These are phyloP conservation scores for Eucalyptus pumila DNA, from an alignment of 345 rosid genomes.

Conservation along the genomic window DNA sequence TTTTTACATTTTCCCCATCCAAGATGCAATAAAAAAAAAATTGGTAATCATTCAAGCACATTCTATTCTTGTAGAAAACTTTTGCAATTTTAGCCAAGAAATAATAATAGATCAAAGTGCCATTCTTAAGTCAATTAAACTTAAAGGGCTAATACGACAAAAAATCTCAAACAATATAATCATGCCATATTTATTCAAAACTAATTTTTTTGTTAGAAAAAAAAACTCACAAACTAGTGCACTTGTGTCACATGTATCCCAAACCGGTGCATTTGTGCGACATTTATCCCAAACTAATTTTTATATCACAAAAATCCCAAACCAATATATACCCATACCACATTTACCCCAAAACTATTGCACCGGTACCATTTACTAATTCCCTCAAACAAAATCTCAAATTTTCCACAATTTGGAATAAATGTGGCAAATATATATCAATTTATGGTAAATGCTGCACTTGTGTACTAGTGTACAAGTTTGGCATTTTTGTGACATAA, in stretches of 20 bases:
- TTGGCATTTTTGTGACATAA: not conserved
- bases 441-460: not conserved
- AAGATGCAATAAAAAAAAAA: not conserved
- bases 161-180: not conserved
- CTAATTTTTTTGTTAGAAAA: not conserved
- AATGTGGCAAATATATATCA: not conserved
- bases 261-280: accelerated
- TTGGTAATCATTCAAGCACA: not conserved
- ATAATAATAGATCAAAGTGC: not conserved
- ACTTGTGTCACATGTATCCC: not conserved
- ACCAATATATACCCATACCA: accelerated
- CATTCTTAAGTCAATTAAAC: not conserved
- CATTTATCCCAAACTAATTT: not conserved
- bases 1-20: not conserved
- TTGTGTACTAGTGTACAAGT: not conserved
- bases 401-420: not conserved
- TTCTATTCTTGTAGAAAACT: not conserved
- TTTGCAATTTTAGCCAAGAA: not conserved
- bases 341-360: not conserved
- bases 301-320: too few relatives aligned
- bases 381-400: not conserved
- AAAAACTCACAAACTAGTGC: not conserved
- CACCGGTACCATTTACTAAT: accelerated
- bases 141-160: not conserved
- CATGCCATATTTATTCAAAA: not conserved